Evolutionary conservation across 768 basidiomycete genomes (phyloP).

Genomic region (Hericium alpestre): DNA sequence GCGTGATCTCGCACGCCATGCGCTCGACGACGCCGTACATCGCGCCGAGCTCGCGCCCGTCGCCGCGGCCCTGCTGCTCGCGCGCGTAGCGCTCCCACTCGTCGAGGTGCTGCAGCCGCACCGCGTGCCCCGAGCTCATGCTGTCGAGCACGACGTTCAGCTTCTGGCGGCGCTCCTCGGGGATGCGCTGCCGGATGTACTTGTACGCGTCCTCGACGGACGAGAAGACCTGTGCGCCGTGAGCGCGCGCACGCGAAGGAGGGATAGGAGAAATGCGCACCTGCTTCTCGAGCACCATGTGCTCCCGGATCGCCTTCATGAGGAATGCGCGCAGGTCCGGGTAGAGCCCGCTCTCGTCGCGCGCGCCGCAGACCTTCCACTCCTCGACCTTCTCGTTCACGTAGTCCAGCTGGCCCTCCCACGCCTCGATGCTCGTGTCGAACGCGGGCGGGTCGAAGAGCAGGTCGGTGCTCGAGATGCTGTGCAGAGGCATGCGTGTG

Average conservation of each 20-base stretch:
- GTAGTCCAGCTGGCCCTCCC: background rate
- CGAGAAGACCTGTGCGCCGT: background rate
- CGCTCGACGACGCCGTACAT: background rate
- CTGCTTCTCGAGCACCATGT: background rate
- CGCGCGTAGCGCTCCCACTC: background rate
- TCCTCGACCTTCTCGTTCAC: background rate
- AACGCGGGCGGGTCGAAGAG: background rate
- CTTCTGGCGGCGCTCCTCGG: background rate
- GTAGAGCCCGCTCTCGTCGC: background rate
- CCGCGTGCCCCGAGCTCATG: background rate
- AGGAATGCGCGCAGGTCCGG: background rate
- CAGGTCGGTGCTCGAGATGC: background rate
- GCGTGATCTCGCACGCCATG: conserved; percentile 1
- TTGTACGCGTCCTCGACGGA: background rate
- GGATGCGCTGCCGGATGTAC: background rate
- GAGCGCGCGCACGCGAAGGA: background rate
- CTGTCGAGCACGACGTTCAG: background rate
- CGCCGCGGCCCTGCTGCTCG: background rate
- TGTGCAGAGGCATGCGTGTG: background rate
- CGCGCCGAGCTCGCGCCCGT: background rate
- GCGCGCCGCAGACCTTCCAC: background rate
- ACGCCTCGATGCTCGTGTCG: background rate
- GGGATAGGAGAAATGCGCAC: background rate
- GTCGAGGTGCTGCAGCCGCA: background rate
- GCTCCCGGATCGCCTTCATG: background rate